Evolutionary conservation across 306 rosid species (phyloP), one percentile per base, ranked within the genome.

Genomic region (Medicago lupulina): DNA sequence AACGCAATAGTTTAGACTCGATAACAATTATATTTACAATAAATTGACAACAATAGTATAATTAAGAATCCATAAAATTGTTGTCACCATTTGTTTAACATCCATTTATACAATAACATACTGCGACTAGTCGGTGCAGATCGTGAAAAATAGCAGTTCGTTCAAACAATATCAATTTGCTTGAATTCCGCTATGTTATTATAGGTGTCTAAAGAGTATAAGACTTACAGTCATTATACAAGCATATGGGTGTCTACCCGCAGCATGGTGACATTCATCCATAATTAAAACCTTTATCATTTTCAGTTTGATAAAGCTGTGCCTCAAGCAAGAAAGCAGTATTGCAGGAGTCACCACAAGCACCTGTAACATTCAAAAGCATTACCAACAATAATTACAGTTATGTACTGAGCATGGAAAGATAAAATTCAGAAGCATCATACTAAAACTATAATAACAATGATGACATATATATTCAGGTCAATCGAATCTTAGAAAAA

Each of bases 221-320:
- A 21, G 59, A 73, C 95, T 83, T 82, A 92, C 98, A 13, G 63
- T 80, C 98, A 94, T 86, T 63, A 94, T 88, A 78, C 87, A 80
- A 25, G 95, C 93, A 50, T 94, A 94, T 6, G 92, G 82, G 79
- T 92, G 71, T 55, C 8, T 83, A 5, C 96, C 95, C 76, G 83
- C 80, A 55, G 96, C 89, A 82, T 92, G 95, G 83, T 94, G 98
- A 75, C 97, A 94, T 85, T 94, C 98, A 51, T 94, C 98, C 18
- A 94, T 6, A 84, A 94, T 82, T 41, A 92, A 84, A 74, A 94
- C 88, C 82, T 90, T 92, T 44, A 94, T 92, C 96, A 87, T 86
- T 41, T 78, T 80, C 62, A 94, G 76, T 43, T 84, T 85, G 77
- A 94, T 67, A 80, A 90, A 92, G 83, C 92, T 79, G 75, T 81